phyloP scores from a whole-genome alignment of 192 early-diverging fungal genomes.

The Martensiomyces pterosporus region DNA sequence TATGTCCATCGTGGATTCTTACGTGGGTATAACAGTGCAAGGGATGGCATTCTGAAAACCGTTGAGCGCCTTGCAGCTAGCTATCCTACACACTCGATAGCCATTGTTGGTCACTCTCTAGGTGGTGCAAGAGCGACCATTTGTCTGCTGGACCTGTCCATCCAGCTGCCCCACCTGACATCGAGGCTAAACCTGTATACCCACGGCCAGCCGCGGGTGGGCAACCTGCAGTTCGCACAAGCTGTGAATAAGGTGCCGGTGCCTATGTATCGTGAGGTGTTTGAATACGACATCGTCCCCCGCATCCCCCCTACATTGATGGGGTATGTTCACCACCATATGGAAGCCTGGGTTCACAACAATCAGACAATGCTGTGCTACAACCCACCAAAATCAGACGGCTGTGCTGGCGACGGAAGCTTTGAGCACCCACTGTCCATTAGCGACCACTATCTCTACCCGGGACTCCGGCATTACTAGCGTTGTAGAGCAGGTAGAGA shows the following conservation, averaged over 20 bases:
- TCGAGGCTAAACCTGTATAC: not conserved
- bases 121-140: conserved; percentile 8
- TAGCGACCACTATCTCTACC: not conserved
- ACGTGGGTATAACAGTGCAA: not conserved
- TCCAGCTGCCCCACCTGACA: not conserved
- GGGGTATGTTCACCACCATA: conserved; percentile 1
- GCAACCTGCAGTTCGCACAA: conserved; percentile 2
- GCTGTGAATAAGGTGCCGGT: conserved; percentile 2
- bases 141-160: conserved; percentile 1
- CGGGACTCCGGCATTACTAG: not conserved
- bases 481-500: not conserved
- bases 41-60: not conserved
- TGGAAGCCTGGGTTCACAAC: conserved; percentile 7
- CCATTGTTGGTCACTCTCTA: conserved; percentile 8
- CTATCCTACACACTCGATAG: conserved; percentile 6
- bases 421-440: not conserved
- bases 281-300: conserved; percentile 8
- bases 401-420: not conserved
- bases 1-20: conserved; percentile 11
- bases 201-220: conserved; percentile 11
- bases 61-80: not conserved
- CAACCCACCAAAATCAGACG: not conserved
- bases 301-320: not conserved
- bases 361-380: not conserved
- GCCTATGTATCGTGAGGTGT: not conserved